phyloP scores from a whole-genome alignment of 441 rosid genomes.

The Manihot esculenta region DNA sequence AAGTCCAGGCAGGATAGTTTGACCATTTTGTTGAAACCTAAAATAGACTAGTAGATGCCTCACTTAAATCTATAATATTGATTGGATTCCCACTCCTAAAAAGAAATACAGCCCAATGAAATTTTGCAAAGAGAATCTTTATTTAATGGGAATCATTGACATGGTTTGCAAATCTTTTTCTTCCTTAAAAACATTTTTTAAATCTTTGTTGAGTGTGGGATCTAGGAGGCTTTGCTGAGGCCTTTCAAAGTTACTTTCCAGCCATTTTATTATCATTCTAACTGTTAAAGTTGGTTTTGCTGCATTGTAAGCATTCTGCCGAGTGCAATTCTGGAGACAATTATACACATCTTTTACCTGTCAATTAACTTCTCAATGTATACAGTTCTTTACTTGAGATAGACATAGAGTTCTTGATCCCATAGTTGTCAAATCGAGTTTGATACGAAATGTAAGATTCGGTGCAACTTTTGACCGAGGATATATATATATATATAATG shows the following conservation, averaged over 20 bases:
- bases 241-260: neutral
- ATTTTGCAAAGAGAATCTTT: too few relatives aligned
- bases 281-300: neutral
- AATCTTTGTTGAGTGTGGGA: neutral
- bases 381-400: too few relatives aligned
- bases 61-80: neutral
- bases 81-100: neutral
- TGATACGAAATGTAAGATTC: too few relatives aligned
- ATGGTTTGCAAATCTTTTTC: neutral
- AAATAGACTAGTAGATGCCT: neutral
- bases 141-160: neutral
- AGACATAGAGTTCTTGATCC: neutral
- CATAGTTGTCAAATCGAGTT: too few relatives aligned
- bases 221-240: neutral
- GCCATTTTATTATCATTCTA: neutral
- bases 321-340: neutral
- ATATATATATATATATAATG: too few relatives aligned
- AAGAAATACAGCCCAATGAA: too few relatives aligned
- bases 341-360: neutral
- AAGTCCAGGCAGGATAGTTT: too few relatives aligned
- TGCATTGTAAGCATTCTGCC: neutral
- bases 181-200: neutral
- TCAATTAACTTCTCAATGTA: neutral
- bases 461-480: too few relatives aligned
- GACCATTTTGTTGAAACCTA: too few relatives aligned